These are phyloP conservation scores for Artemisia argyi DNA, from an alignment of 129 eudicot species.

Conservation along the genomic window DNA sequence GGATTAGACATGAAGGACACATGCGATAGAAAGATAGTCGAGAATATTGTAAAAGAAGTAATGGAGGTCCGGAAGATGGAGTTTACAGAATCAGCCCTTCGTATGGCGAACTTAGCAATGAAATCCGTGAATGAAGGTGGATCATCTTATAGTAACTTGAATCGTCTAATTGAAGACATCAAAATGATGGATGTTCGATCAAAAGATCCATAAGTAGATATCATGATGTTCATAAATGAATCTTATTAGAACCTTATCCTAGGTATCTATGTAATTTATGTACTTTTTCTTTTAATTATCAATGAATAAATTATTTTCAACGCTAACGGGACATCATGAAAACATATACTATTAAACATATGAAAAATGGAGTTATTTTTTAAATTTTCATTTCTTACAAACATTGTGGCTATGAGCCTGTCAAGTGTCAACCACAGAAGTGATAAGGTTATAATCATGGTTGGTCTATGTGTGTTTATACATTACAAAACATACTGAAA, in stretches of 20 bases:
- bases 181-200: constrained; percentile 23
- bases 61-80: constrained; percentile 45
- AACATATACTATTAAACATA: too few relatives aligned
- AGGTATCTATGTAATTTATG: not conserved
- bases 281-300: too few relatives aligned
- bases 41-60: constrained; percentile 38
- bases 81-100: constrained; percentile 12
- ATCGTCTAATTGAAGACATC: constrained; percentile 58
- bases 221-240: too few relatives aligned
- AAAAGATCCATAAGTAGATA: not conserved
- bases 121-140: constrained; percentile 48
- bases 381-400: too few relatives aligned
- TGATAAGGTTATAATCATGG: too few relatives aligned
- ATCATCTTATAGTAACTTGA: constrained; percentile 44
- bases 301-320: too few relatives aligned
- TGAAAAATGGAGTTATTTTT: too few relatives aligned
- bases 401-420: too few relatives aligned
- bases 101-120: constrained; percentile 29
- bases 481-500: too few relatives aligned
- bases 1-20: constrained; percentile 69
- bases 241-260: not conserved
- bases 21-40: constrained; percentile 38
- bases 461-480: too few relatives aligned
- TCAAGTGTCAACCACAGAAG: too few relatives aligned
- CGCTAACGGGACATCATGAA: too few relatives aligned